Percentiles rank a stretch among this genome's conserved stretches.
Conservation (phyloP, 345 rosid genomes). For the Acer yangbiense region DNA sequence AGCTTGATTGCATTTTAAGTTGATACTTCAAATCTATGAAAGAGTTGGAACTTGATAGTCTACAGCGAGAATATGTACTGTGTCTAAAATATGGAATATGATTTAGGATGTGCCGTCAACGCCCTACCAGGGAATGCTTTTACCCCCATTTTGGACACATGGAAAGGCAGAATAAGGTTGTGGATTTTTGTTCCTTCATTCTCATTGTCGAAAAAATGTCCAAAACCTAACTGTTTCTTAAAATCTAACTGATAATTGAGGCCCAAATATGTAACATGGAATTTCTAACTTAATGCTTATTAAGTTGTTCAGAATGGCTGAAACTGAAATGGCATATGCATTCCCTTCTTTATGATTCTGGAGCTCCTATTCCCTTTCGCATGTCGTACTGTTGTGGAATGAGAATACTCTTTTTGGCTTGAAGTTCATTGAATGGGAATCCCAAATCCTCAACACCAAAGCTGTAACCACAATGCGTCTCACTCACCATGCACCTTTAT, state of each 20-base stretch:
- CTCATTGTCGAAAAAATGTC: not conserved
- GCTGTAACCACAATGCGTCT: too few relatives aligned
- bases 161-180: not conserved
- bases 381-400: too few relatives aligned
- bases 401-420: too few relatives aligned
- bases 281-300: not conserved
- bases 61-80: not conserved
- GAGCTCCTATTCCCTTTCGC: not conserved
- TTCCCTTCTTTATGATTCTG: not conserved
- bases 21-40: not conserved
- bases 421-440: too few relatives aligned
- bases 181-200: not conserved
- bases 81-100: too few relatives aligned
- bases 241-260: not conserved
- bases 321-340: not conserved
- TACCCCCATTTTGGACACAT: not conserved
- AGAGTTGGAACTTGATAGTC: not conserved
- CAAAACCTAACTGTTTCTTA: not conserved
- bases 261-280: not conserved
- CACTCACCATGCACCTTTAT: too few relatives aligned
- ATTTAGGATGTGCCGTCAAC: not conserved
- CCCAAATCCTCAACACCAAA: too few relatives aligned
- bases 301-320: not conserved
- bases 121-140: not conserved
- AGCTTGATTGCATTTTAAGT: not conserved